phyloP scores from a whole-genome alignment of 164 flowering plant genomes.

The Vitis rotundifolia region DNA sequence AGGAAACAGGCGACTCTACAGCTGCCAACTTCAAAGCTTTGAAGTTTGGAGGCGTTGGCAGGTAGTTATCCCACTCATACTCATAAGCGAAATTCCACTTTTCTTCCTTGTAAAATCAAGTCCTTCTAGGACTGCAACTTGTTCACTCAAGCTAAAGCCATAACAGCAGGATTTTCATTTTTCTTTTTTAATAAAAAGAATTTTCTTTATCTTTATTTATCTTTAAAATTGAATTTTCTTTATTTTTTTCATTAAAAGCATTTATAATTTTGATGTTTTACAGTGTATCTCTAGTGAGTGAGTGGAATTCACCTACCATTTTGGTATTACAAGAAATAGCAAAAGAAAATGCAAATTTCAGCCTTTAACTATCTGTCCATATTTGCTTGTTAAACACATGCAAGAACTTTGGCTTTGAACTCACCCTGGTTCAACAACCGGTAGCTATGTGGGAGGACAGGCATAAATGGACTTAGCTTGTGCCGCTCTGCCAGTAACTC shows the following conservation, averaged over 20 bases:
- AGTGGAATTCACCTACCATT: background rate
- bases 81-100: no score
- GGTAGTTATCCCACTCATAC: no score
- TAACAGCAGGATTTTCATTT: no score
- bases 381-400: background rate
- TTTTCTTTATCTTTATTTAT: background rate
- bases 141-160: no score
- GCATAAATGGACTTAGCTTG: conserved; percentile 77
- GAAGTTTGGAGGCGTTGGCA: no score
- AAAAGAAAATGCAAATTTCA: background rate
- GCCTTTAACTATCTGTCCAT: background rate
- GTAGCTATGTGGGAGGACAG: conserved; percentile 70
- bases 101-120: no score
- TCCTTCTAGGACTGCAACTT: no score
- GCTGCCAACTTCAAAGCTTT: no score
- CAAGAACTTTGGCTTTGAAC: conserved; percentile 18
- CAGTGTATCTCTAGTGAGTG: background rate
- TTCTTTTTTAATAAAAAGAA: background rate
- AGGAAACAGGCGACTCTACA: no score
- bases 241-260: background rate
- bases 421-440: conserved; percentile 89
- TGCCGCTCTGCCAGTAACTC: conserved; percentile 85
- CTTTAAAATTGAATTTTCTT: background rate
- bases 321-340: background rate
- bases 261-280: background rate